A percentile compares a stretch with the other conserved stretches of the same genome.
These are phyloP conservation scores for Apiotrichum veenhuisii DNA, from an alignment of 1,284 basidiomycete genomes.

Conservation along the genomic window DNA sequence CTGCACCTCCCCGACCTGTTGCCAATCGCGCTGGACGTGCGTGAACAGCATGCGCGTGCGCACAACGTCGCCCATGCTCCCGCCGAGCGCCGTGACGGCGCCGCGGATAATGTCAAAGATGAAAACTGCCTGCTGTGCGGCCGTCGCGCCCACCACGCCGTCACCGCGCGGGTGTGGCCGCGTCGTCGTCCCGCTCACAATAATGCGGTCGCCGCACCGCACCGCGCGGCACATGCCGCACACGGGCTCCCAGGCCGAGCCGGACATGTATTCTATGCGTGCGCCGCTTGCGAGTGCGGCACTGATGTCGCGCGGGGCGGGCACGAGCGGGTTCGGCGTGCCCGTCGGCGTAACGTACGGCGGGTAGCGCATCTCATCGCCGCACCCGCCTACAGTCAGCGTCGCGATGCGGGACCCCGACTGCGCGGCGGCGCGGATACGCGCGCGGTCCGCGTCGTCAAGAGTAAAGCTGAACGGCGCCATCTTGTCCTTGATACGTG, in stretches of 20 bases:
- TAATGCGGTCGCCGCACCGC: constrained; percentile 8
- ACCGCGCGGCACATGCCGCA: constrained; percentile 11
- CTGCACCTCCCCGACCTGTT: constrained; percentile 11
- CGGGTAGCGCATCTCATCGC: constrained; percentile 16
- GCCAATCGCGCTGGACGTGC: constrained; percentile 12
- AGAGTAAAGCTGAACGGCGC: not conserved
- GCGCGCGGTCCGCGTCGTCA: constrained; percentile 2
- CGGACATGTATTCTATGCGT: constrained; percentile 6
- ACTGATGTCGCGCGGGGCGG: constrained; percentile 1
- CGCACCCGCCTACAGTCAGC: not conserved
- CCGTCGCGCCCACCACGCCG: not conserved
- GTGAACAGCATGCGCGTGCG: constrained; percentile 18
- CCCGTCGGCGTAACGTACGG: constrained; percentile 5
- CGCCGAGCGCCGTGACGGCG: constrained; percentile 14
- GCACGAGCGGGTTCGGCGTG: not conserved
- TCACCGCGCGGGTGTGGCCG: constrained; percentile 5
- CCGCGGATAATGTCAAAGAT: constrained; percentile 21
- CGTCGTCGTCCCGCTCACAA: constrained; percentile 14
- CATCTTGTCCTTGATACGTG: not conserved
- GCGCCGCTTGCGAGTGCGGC: not conserved
- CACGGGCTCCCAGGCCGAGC: constrained; percentile 12
- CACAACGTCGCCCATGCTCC: constrained; percentile 12
- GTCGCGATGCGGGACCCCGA: not conserved
- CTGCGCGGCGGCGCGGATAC: constrained; percentile 1
- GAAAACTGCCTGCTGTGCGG: constrained; percentile 11